Base-by-base conservation (phyloP, 768 basidiomycete species). In the Mycena rosella region DNA sequence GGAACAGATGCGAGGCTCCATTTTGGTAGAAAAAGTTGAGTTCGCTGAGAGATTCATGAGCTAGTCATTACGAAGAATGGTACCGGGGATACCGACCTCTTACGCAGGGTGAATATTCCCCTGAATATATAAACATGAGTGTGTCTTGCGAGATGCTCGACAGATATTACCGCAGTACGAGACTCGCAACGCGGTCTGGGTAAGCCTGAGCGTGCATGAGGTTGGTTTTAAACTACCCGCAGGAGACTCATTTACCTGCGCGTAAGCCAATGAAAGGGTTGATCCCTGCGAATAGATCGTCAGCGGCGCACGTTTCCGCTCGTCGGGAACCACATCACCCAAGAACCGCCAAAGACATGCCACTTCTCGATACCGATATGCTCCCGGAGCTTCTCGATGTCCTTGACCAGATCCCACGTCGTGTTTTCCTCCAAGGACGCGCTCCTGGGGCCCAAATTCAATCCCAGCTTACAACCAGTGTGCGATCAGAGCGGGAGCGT, bases 341-440 rank as follows among this genome's bases (percentile, higher is more conserved):
- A 97, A 54, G 92, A 94, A 11, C 96, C 96, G 30, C 96, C 96
- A 75, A 98, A 98, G 29, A 98, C 94, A 63, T 96, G 90, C 96
- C 96, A 98, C 74, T 89, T 94, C 22, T 94, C 90, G 62, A 98
- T 85, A 45, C 80, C 80, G 18, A 98, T 85, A 64, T 92, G 86
- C 75, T 91, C 83, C 63, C 96, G 86, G 27, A 97, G 80, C 73
- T 83, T 91, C 76, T 98, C 96, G 13, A 96, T 89, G 74, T 98
- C 96, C 69, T 88, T 91, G 27, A 98, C 95, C 45, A 97, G 88
- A 75, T 95, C 91, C 94, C 94, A 96, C 6, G 96, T 98, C 2
- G 95, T 98, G 78, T 98, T 98, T 56, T 96, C 91, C 71, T 93
- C 91, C 2, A 91, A 78, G 34, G 78, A 91, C 10, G 96, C 95